Base-by-base conservation (phyloP, 805 yeast species). In the Cyberlindnera maritima region DNA sequence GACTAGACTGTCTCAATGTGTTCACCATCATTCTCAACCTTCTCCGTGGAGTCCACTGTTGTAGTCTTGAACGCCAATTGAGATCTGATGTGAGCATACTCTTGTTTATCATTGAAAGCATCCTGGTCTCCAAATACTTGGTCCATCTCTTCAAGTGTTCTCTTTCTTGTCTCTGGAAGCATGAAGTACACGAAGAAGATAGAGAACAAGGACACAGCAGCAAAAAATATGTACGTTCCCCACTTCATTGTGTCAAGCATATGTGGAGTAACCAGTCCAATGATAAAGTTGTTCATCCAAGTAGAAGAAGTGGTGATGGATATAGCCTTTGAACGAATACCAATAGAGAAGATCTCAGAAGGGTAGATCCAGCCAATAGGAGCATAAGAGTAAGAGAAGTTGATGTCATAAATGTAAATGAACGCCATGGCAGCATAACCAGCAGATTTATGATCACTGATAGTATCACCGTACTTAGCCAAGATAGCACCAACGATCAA, bases 251-350 rank as follows among this genome's bases (percentile, higher is more conserved):
- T 59, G 21, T 63, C 62, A 38, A 73, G 63, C 61, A 75, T 74
- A 46, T 71, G 58, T 26, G 74, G 71, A 11, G 75, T 70, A 46
- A 67, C 67, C 48, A 73, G 63, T 4, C 74, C 75, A 60, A 73
- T 68, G 44, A 74, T 68, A 49, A 74, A 74, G 14, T 74, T 74
- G 67, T 75, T 71, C 54, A 71, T 67, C 78, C 78, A 74, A 41
- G 71, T 69, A 26, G 72, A 62, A 12, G 73, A 65, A 1, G 76
- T 70, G 46, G 72, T 73, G 45, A 72, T 62, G 31, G 74, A 68
- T 55, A 68, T 74, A 13, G 72, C 71, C 7, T 67, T 65, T 11
- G 70, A 70, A 51, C 77, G 60, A 34, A 72, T 66, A 26, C 69
- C 65, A 39, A 70, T 69, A 13, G 70, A 68, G 52, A 71, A 72